A percentile compares a stretch with the other conserved stretches of the same genome.
phyloP scores from a whole-genome alignment of 179 eudicot genomes.

The Spinacia oleracea region DNA sequence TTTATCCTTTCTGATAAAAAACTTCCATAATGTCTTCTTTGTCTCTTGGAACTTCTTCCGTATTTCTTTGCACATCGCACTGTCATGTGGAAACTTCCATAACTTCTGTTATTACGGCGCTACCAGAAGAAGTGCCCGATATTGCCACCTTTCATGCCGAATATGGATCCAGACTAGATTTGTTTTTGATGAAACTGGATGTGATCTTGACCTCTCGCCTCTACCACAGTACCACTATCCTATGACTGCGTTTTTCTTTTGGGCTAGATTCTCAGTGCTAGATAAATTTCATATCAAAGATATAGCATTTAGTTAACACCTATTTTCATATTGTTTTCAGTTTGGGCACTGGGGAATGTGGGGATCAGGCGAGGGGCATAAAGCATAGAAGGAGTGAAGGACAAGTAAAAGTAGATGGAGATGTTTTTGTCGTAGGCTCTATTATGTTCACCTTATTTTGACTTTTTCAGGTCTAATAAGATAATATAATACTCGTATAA shows the following conservation, averaged over 20 bases:
- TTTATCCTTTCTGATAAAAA: no score
- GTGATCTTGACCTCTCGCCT: background rate
- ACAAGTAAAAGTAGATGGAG: background rate
- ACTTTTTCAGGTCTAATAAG: no score
- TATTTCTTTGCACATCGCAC: background rate
- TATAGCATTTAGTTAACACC: background rate
- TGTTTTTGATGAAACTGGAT: background rate
- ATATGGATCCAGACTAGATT: background rate
- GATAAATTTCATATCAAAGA: background rate
- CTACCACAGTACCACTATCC: background rate
- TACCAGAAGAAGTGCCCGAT: background rate
- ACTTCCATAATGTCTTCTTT: no score
- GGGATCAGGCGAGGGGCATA: no score
- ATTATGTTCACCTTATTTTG: no score
- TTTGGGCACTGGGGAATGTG: background rate
- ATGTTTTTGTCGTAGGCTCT: no score
- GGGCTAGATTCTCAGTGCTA: background rate
- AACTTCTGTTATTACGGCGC: background rate
- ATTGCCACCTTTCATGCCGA: background rate
- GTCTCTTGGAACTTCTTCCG: background rate
- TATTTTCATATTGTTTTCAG: no score
- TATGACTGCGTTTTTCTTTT: background rate
- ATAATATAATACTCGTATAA: no score
- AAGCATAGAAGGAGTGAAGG: no score
- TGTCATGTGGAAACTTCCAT: background rate